Evolutionary conservation across 495 filamentous ascomycete genomes (phyloP), one percentile per base, ranked within the genome.

Genomic region (Xylona heveae): DNA sequence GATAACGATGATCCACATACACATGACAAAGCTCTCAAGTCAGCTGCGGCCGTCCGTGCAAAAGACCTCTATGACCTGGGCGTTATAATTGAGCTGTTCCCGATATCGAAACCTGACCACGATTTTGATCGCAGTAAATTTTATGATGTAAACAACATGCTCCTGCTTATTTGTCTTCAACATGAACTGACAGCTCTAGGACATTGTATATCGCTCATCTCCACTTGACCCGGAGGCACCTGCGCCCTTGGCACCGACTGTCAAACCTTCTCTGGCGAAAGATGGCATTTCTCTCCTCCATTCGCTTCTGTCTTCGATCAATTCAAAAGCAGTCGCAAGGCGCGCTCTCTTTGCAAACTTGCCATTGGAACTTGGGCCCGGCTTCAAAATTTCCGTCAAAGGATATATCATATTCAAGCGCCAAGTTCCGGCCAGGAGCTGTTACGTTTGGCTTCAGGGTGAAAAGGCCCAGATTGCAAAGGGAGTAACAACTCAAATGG

Each of bases 41-140:
- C 74, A 24, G 68, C 73, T 13, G 77, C 90, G 3, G 73, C 80
- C 5, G 78, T 82, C 2, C 68, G 83, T 22, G 90, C 88, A 16
- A 88, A 88, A 46, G 90, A 99, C 59, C 51, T 99, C 5, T 94
- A 95, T 42, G 90, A 99, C 46, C 60, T 95, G 5, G 84, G 85
- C 6, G 81, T 94, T 7, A 71, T 66, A 4, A 90, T 99, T 35
- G 88, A 95, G 44, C 65, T 95, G 2, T 95, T 95, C 43, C 84
- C 88, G 3, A 85, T 99, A 32, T 80, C 80, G 6, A 62, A 59
- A 7, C 64, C 64, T 2, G 70, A 67, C 13, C 65, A 72, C 45
- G 65, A 70, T 25, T 99, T 99, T 45, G 78, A 93, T 44, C 57
- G 75, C 10, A 59, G 69, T 24, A 83, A 75, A 38, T 99, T 95